Evolutionary conservation across 441 rosid species (phyloP).

Genomic region (Macaranga tanarius): DNA sequence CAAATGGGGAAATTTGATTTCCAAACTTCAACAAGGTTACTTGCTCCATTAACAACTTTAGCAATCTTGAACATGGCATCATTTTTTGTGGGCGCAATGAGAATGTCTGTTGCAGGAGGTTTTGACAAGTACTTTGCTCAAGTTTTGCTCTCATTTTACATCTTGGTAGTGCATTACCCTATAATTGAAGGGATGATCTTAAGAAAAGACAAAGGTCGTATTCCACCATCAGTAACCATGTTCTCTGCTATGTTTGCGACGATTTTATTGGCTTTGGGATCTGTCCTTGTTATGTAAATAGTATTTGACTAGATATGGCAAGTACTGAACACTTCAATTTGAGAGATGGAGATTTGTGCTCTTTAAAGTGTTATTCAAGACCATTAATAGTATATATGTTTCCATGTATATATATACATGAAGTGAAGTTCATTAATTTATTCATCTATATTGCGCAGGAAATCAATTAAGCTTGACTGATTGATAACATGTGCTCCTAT

Average conservation of each 20-base stretch:
- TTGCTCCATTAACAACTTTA: constrained; percentile 32
- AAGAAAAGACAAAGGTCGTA: constrained; percentile 42
- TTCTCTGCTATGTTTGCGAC: constrained; percentile 20
- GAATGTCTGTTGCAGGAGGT: constrained; percentile 21
- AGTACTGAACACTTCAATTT: too few species aligned
- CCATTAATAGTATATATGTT: too few species aligned
- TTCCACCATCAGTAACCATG: constrained; percentile 27
- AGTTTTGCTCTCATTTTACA: constrained; percentile 30
- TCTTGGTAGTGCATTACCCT: constrained; percentile 31
- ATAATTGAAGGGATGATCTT: constrained; percentile 43
- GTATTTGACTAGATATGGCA: too few species aligned
- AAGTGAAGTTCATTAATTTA: too few species aligned
- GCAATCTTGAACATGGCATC: constrained; percentile 33
- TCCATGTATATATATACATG: too few species aligned
- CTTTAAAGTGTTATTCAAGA: too few species aligned
- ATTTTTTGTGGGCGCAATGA: constrained; percentile 20
- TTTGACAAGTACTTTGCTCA: constrained; percentile 29
- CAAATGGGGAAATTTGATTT: constrained; percentile 44
- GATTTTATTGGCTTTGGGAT: constrained; percentile 24
- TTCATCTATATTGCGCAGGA: too few species aligned
- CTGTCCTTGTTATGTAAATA: constrained; percentile 6
- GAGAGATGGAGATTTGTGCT: neutral
- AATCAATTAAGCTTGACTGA: too few species aligned
- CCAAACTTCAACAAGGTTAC: constrained; percentile 28
- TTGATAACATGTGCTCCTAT: too few species aligned